phyloP scores from a whole-genome alignment of 352 stramenopile species.

The Globisporangium mamillatum region DNA sequence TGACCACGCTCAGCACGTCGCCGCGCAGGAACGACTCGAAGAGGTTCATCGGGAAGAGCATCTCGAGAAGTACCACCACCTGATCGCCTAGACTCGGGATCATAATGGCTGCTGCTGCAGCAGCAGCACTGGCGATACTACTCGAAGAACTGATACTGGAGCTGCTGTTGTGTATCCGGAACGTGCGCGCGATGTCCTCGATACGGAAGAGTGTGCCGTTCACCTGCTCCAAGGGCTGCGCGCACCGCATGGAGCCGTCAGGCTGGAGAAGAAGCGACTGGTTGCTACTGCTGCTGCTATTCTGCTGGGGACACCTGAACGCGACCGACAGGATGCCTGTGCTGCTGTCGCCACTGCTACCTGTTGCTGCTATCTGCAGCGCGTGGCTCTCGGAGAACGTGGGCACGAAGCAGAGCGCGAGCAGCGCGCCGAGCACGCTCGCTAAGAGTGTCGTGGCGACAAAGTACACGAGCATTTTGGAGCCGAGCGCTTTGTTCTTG shows the following conservation, averaged over 20 bases:
- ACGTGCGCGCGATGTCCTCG: conserved; percentile 37
- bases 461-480: conserved; percentile 34
- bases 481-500: conserved; percentile 32
- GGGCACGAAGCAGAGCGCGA: conserved; percentile 35
- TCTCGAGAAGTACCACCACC: conserved; percentile 25
- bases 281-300: not conserved
- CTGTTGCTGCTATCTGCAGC: conserved; percentile 21
- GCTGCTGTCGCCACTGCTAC: conserved; percentile 3
- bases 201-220: conserved; percentile 51
- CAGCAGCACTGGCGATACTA: conserved; percentile 8
- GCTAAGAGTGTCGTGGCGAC: conserved; percentile 35
- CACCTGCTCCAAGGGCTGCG: conserved; percentile 13
- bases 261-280: conserved; percentile 31
- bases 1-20: conserved; percentile 37
- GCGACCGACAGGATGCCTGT: conserved; percentile 16
- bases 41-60: conserved; percentile 31
- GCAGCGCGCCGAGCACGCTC: conserved; percentile 44
- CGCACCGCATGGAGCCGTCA: conserved; percentile 33
- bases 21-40: conserved; percentile 24
- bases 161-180: conserved; percentile 15
- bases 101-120: not conserved
- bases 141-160: not conserved
- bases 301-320: conserved; percentile 23
- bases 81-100: conserved; percentile 32
- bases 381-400: conserved; percentile 26